These are phyloP conservation scores for Mortierella sp. DNA, from an alignment of 371 early-diverging fungal genomes.

Conservation along the genomic window DNA sequence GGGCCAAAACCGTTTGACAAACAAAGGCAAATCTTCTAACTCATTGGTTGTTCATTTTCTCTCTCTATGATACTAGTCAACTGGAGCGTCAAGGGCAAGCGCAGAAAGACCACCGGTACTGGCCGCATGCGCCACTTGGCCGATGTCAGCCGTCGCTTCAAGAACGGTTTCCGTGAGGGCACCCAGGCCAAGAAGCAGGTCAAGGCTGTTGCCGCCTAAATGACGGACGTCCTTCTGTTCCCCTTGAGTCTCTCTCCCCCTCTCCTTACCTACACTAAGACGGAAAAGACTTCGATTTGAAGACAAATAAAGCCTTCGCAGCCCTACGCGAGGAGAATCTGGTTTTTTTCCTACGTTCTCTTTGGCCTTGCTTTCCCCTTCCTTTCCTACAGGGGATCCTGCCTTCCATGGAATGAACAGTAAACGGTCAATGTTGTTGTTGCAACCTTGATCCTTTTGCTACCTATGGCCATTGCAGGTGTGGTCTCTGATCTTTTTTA, in stretches of 20 bases:
- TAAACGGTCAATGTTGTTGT: background rate
- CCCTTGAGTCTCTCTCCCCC: too few relatives aligned
- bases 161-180: conserved; percentile 98
- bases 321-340: too few relatives aligned
- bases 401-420: background rate
- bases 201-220: conserved; percentile 60
- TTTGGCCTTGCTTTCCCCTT: background rate
- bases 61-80: conserved; percentile 66
- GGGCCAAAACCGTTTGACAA: too few relatives aligned
- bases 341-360: too few relatives aligned
- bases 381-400: background rate
- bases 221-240: background rate
- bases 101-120: conserved; percentile 99
- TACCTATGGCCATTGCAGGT: background rate
- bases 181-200: conserved; percentile 68
- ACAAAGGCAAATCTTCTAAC: background rate
- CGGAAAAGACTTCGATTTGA: background rate
- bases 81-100: conserved; percentile 97
- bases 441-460: background rate
- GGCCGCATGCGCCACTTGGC: conserved; percentile 99
- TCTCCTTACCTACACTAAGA: background rate
- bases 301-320: conserved; percentile 1
- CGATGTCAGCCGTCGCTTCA: conserved; percentile 91
- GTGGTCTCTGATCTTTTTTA: background rate
- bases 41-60: background rate